Percentiles rank a stretch among this genome's conserved stretches.
Evolutionary conservation across 2,329 filamentous ascomycete species (phyloP).

Genomic region (Phaeosphaeria sp.): DNA sequence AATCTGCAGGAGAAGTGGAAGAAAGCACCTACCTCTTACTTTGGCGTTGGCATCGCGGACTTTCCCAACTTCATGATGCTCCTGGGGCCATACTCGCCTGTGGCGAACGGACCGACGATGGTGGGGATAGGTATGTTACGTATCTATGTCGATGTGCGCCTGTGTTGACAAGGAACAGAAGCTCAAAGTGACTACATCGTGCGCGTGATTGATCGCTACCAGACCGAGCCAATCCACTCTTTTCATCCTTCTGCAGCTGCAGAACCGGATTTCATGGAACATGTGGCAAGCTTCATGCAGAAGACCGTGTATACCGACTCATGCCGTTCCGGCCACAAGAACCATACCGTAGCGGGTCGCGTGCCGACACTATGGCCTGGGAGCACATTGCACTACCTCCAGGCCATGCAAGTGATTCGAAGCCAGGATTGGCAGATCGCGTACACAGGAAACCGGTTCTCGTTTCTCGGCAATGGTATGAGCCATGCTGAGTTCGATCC

Average conservation of each 20-base stretch:
- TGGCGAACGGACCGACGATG: neutral
- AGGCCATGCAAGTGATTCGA: neutral
- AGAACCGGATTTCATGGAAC: slow-evolving; percentile 31
- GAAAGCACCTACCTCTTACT: neutral
- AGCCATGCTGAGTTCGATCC: neutral
- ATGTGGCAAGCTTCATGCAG: neutral
- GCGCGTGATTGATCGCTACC: neutral
- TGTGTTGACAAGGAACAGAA: neutral
- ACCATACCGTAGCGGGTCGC: neutral
- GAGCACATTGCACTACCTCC: slow-evolving; percentile 2
- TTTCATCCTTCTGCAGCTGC: neutral
- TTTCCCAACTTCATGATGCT: slow-evolving; percentile 9
- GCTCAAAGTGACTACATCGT: slow-evolving; percentile 2
- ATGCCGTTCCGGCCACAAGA: slow-evolving; percentile 3
- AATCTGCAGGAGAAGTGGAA: neutral
- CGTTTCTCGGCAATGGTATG: slow-evolving; percentile 4
- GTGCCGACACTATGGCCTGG: slow-evolving; percentile 3
- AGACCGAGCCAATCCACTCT: slow-evolving; percentile 2
- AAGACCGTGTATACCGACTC: neutral
- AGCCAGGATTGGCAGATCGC: slow-evolving; percentile 1
- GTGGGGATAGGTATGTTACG: neutral
- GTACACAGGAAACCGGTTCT: slow-evolving; percentile 1
- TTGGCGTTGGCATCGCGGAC: neutral
- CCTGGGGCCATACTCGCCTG: neutral
- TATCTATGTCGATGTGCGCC: neutral